Conservation (phyloP, 139 green algal species). For the Chlamydomonas asymmetrica region DNA sequence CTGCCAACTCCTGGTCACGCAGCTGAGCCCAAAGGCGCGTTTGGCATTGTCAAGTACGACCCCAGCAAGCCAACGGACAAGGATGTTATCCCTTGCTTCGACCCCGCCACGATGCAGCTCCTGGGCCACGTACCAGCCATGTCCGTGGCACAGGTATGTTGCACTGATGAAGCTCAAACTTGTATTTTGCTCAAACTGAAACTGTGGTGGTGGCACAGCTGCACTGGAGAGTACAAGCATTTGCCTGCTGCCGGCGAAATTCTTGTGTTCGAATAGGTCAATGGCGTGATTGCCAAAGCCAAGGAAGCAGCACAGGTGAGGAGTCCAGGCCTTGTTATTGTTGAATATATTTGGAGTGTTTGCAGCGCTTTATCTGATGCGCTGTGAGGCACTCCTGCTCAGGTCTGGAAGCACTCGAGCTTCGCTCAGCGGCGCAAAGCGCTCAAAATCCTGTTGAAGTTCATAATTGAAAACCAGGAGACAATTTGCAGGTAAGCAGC, state of each 20-base stretch:
- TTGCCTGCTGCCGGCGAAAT: not conserved
- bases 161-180: not conserved
- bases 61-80: conserved; percentile 43
- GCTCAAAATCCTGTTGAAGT: conserved; percentile 85
- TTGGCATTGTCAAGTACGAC: conserved; percentile 38
- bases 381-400: no score
- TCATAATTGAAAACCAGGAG: conserved; percentile 89
- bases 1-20: not conserved
- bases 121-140: conserved; percentile 86
- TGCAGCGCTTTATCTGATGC: no score
- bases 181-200: not conserved
- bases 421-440: conserved; percentile 81
- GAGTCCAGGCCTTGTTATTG: no score
- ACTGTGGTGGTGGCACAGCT: not conserved
- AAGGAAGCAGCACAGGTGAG: no score
- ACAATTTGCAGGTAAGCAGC: conserved; percentile 82
- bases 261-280: no score
- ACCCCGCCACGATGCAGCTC: conserved; percentile 85
- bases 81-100: conserved; percentile 68
- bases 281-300: no score
- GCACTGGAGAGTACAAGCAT: not conserved
- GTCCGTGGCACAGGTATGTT: conserved; percentile 61
- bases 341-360: not conserved
- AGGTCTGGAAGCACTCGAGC: conserved; percentile 72
- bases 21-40: conserved; percentile 37